Conservation (phyloP, 371 early-diverging fungal species). For the Mortierella sp. region DNA sequence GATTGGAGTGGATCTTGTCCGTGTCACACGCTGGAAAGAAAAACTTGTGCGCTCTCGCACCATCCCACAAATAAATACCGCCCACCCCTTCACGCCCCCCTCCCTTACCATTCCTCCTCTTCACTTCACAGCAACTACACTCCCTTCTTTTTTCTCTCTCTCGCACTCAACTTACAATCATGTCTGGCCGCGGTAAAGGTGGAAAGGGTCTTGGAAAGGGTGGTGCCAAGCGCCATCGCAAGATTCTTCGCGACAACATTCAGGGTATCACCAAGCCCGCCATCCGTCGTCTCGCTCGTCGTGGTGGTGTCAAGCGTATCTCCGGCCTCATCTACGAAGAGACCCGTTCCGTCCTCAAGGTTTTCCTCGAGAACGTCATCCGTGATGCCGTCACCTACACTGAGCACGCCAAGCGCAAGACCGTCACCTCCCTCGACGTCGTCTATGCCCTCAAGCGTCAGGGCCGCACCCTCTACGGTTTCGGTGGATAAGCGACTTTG, state of each 20-base stretch:
- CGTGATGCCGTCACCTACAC: constrained; percentile 99
- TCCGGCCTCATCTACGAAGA: constrained; percentile 99
- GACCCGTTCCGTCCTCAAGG: constrained; percentile 97
- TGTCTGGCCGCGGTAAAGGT: constrained; percentile 97
- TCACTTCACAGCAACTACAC: too few relatives aligned
- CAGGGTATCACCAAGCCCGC: constrained; percentile 99
- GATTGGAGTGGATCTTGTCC: too few relatives aligned
- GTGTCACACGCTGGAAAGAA: too few relatives aligned
- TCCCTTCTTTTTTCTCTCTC: too few relatives aligned
- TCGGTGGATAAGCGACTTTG: constrained; percentile 49
- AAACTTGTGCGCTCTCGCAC: too few relatives aligned
- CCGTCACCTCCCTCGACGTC: constrained; percentile 84
- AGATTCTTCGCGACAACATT: constrained; percentile 98
- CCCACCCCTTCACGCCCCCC: too few relatives aligned
- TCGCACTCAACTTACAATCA: constrained; percentile 72
- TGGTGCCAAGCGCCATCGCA: constrained; percentile 99
- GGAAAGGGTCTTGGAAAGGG: constrained; percentile 98
- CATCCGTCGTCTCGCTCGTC: constrained; percentile 99
- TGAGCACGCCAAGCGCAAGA: constrained; percentile 99
- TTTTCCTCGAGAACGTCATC: constrained; percentile 98
- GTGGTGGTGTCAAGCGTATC: constrained; percentile 99
- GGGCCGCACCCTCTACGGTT: constrained; percentile 73
- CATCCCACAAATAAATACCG: too few relatives aligned
- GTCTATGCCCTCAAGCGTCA: constrained; percentile 99
- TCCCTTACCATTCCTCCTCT: too few relatives aligned